Evolutionary conservation across 352 stramenopile genomes (phyloP), one percentile per base, ranked within the genome.

Genomic region (Phytopythium aichiense): DNA sequence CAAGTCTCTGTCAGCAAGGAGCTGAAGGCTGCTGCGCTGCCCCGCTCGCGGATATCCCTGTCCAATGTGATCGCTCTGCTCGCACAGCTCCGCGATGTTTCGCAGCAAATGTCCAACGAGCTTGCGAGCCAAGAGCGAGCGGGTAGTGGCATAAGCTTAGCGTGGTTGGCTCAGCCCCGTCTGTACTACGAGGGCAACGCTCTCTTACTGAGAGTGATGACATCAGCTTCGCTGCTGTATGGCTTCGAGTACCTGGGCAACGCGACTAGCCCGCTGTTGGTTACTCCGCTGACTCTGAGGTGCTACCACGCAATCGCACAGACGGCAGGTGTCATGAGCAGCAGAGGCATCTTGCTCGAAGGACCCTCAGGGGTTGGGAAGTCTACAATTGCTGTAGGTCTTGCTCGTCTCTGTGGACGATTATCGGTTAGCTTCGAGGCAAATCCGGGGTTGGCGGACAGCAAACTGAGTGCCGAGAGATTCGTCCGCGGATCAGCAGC

Each of bases 181-280:
- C 73, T 81, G 31, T 88, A 88, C 59, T 91, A 87, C 43, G 71
- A 90, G 23, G 71, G 84, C 9, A 85, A 63, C 12, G 63, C 76
- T 12, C 40, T 92, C 12, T 73, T 65, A 31, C 53, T 92, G 12
- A 76, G 76, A 22, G 18, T 94, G 35, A 52, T 89, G 57, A 78
- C 76, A 8, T 77, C 76, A 5, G 57, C 75, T 0, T 61, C 67
- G 30, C 58, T 92, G 25, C 56, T 67, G 12, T 92, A 92, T 33
- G 85, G 85, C 0, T 84, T 89, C 37, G 85, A 94, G 59, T 94
- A 92, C 42, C 54, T 78, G 2, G 85, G 82, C 4, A 92, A 89
- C 61, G 58, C 62, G 22, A 64, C 71, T 2, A 42, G 63, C 9
- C 48, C 67, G 9, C 62, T 88, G n/a, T 63, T 82, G 30, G 52